Conservation (phyloP, 2,329 filamentous ascomycete genomes). For the Talaromyces funiculosus region DNA sequence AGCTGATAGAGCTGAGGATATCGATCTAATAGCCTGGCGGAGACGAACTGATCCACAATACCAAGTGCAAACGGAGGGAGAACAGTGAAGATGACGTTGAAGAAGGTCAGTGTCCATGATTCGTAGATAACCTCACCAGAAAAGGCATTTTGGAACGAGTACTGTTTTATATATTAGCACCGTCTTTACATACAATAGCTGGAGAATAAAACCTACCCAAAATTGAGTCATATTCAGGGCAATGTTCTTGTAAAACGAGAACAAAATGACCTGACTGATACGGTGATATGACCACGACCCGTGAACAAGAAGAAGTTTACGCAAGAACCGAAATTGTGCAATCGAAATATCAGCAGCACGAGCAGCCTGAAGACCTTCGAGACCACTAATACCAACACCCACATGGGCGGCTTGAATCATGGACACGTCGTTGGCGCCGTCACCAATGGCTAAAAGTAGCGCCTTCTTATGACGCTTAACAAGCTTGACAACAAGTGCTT, state of each 20-base stretch:
- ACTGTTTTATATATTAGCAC: slow-evolving; percentile 49
- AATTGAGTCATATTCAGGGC: slow-evolving; percentile 98
- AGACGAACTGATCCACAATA: slow-evolving; percentile 97
- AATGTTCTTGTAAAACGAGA: slow-evolving; percentile 99
- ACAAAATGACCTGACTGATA: slow-evolving; percentile 92
- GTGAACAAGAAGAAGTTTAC: slow-evolving; percentile 90
- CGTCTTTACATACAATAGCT: not conserved
- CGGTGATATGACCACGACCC: slow-evolving; percentile 97
- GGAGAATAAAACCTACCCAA: slow-evolving; percentile 60
- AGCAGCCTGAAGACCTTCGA: slow-evolving; percentile 94
- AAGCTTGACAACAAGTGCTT: slow-evolving; percentile 94
- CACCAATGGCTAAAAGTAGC: slow-evolving; percentile 90
- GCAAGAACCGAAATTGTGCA: slow-evolving; percentile 88
- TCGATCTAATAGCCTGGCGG: slow-evolving; percentile 82
- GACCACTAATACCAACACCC: slow-evolving; percentile 92
- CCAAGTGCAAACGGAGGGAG: slow-evolving; percentile 89
- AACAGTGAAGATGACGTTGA: slow-evolving; percentile 97
- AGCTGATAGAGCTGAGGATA: slow-evolving; percentile 95
- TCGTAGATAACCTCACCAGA: slow-evolving; percentile 98
- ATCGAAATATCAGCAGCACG: slow-evolving; percentile 94
- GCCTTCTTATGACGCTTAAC: slow-evolving; percentile 92
- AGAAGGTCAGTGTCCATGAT: slow-evolving; percentile 98
- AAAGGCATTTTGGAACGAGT: slow-evolving; percentile 96
- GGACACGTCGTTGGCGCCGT: slow-evolving; percentile 98
- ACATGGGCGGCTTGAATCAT: slow-evolving; percentile 99